Evolutionary conservation across 768 basidiomycete species (phyloP).

Genomic region (Jaapia argillacea): DNA sequence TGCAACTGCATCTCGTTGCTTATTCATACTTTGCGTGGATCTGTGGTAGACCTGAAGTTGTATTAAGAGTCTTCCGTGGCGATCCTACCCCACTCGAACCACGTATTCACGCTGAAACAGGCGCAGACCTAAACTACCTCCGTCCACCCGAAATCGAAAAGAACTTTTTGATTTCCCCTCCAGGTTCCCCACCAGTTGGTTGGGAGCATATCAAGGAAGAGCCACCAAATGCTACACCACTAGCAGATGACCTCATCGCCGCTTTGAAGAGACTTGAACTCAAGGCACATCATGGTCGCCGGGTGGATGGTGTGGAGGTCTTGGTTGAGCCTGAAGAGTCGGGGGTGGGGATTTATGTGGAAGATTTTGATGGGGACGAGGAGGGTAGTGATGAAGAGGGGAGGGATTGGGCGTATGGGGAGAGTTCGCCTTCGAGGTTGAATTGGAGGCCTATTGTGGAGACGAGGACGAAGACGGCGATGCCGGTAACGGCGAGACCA

Average conservation of each 20-base stretch:
- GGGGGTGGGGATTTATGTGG: conserved; percentile 72
- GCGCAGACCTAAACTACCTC: conserved; percentile 35
- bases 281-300: conserved; percentile 21
- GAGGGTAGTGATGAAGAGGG: conserved; percentile 17
- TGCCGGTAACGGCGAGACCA: conserved; percentile 37
- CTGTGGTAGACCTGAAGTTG: conserved; percentile 36
- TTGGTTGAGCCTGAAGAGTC: conserved; percentile 59
- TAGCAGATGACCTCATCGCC: conserved; percentile 80
- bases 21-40: too few relatives aligned
- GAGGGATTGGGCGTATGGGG: conserved; percentile 55
- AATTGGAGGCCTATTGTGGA: conserved; percentile 40
- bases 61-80: conserved; percentile 63
- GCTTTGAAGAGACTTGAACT: conserved; percentile 68
- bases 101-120: conserved; percentile 16
- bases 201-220: conserved; percentile 93
- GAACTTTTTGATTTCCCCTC: conserved; percentile 97
- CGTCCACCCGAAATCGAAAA: conserved; percentile 75
- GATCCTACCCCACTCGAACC: conserved; percentile 58
- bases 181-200: conserved; percentile 93
- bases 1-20: too few relatives aligned
- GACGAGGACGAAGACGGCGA: conserved; percentile 48
- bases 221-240: conserved; percentile 72
- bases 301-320: conserved; percentile 35
- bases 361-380: conserved; percentile 48
- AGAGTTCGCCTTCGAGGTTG: conserved; percentile 32